Evolutionary conservation across 768 basidiomycete genomes (phyloP).

Genomic region (Crepidotus variabilis): DNA sequence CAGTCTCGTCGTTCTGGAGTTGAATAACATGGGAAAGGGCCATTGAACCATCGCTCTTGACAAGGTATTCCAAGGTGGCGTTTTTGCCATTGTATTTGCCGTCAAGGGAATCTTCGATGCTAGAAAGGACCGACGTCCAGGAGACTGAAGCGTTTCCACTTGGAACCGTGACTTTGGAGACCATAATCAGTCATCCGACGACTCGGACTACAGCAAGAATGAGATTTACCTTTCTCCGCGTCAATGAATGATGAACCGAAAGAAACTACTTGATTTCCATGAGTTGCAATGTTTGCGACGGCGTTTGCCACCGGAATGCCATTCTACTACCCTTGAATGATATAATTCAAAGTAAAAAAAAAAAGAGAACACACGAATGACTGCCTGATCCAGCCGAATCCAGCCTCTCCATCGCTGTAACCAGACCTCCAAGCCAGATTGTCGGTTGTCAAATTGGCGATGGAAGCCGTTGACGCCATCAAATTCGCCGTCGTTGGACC

Average conservation of each 20-base stretch:
- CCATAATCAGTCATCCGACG: neutral
- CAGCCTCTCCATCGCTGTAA: conserved; percentile 9
- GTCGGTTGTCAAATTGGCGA: conserved; percentile 14
- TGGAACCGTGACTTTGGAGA: neutral
- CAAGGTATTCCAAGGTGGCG: conserved; percentile 37
- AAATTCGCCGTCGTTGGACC: neutral
- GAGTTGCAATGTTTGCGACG: conserved; percentile 31
- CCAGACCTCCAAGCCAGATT: conserved; percentile 13
- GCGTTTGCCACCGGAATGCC: conserved; percentile 16
- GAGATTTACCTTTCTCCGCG: neutral
- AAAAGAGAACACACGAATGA: conserved; percentile 8
- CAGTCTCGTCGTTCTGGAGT: conserved; percentile 26
- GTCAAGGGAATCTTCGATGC: conserved; percentile 26
- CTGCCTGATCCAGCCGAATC: conserved; percentile 15
- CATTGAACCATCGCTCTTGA: conserved; percentile 31
- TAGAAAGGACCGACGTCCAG: neutral
- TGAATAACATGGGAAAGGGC: conserved; percentile 37
- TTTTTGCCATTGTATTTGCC: conserved; percentile 39
- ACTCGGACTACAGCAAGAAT: neutral
- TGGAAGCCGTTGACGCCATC: conserved; percentile 18
- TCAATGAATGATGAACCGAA: conserved; percentile 29
- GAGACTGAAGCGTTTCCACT: neutral
- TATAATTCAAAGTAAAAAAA: neutral
- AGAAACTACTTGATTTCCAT: conserved; percentile 23
- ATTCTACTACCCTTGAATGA: neutral